Evolutionary conservation across 2,329 filamentous ascomycete species (phyloP), one percentile per base, ranked within the genome.

Genomic region (Talaromyces sp.): DNA sequence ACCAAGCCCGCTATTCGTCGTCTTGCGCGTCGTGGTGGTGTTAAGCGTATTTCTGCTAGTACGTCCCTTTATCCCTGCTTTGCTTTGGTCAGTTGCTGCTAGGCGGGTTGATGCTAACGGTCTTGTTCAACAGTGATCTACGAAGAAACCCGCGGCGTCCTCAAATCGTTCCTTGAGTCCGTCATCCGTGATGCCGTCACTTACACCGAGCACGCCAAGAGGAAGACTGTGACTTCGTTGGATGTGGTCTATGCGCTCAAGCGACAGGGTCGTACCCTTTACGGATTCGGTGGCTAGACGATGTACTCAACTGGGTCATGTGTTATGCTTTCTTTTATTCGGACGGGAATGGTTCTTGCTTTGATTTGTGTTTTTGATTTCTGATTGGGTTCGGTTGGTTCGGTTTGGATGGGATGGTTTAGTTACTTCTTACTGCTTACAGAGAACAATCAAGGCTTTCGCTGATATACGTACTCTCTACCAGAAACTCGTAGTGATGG

Each of bases 1-100:
- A 98, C 93, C 79, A 98, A 98, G 90, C 94, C 93, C 74, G 93
- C 93, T 73, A 98, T 98, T 83, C 91, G 93, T 76, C 93, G 94
- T 96, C 93, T 98, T 79, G 93, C 93, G 70, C 93, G 93, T 85
- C 93, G 93, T 96, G 93, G 94, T 81, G 93, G 93, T 93, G 93
- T 97, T 87, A 97, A 97, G 92, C 93, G 93, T 97, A 97, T 97
- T 78, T 97, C 93, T 75, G 93, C 93, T 80, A 96, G 64, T 66
- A 17, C 27, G 64, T 62, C 22, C 27, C n/a, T 10, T 37, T 1
- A 2, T 27, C n/a, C 5, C 6, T 9, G 9, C 35, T 37, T 37
- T 13, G 13, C 35, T 13, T 37, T 37, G 35, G 27, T 37, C 7
- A 5, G 35, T 37, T 27, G 6, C 27, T 27, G 3, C 27, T 27